phyloP scores from a whole-genome alignment of 1,284 basidiomycete genomes.

The Ustilago trichophora region DNA sequence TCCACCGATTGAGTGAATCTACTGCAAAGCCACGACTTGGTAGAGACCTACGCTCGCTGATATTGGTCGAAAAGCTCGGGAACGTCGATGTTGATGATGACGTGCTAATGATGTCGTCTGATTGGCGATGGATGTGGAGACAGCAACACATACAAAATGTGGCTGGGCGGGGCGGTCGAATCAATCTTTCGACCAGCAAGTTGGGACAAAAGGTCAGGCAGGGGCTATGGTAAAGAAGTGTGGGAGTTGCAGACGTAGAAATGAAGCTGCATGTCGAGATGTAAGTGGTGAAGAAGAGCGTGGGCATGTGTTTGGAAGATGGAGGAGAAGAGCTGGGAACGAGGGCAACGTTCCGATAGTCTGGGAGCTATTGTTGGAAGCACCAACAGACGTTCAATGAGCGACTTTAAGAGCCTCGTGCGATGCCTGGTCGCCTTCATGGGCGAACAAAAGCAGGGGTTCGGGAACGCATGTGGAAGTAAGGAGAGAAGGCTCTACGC shows the following conservation, averaged over 20 bases:
- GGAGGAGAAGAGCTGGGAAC: neutral
- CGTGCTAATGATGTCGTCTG: too few relatives aligned
- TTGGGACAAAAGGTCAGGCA: neutral
- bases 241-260: neutral
- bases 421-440: neutral
- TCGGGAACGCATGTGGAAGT: neutral
- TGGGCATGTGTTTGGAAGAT: neutral
- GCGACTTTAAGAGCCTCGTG: too few relatives aligned
- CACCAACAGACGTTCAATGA: too few relatives aligned
- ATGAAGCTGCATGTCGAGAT: slow-evolving; percentile 3
- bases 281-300: neutral
- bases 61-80: too few relatives aligned
- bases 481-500: neutral
- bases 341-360: neutral
- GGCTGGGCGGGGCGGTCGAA: too few relatives aligned
- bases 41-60: too few relatives aligned
- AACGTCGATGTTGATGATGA: too few relatives aligned
- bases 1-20: too few relatives aligned
- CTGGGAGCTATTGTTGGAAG: neutral
- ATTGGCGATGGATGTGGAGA: too few relatives aligned
- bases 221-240: neutral
- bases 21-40: too few relatives aligned
- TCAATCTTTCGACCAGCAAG: neutral
- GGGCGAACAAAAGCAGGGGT: neutral
- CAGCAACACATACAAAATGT: too few relatives aligned